These are phyloP conservation scores for Carallia brachiata DNA, from an alignment of 345 rosid species.

Conservation along the genomic window DNA sequence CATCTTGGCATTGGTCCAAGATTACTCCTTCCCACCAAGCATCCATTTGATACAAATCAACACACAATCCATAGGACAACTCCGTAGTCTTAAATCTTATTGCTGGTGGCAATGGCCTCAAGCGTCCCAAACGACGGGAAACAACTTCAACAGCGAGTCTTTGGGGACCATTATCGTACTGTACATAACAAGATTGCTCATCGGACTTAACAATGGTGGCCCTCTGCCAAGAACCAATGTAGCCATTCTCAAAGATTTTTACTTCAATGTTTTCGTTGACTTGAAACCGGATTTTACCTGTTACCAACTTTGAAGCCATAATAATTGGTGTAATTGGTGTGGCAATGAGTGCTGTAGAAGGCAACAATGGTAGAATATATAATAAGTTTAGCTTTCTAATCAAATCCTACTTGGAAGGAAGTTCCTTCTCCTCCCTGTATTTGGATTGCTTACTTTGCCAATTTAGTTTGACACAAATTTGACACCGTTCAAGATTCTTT, in stretches of 20 bases:
- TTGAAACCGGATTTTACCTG: background rate
- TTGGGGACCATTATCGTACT: slow-evolving; percentile 1
- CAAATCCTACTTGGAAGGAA: no score
- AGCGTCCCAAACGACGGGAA: background rate
- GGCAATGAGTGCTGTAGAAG: no score
- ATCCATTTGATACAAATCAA: background rate
- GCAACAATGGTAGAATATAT: no score
- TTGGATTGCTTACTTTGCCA: no score
- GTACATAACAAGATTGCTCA: slow-evolving; percentile 1
- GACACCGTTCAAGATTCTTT: no score
- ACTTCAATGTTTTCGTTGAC: slow-evolving; percentile 7
- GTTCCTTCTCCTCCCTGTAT: no score
- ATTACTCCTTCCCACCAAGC: slow-evolving; percentile 18
- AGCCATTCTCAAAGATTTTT: background rate
- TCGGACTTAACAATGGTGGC: slow-evolving; percentile 6
- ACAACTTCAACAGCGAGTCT: slow-evolving; percentile 2
- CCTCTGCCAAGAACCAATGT: slow-evolving; percentile 4
- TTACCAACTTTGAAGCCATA: background rate
- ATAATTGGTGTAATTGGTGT: background rate
- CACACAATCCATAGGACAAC: slow-evolving; percentile 12
- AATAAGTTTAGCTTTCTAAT: no score
- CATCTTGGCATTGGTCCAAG: slow-evolving; percentile 3
- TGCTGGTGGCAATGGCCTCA: slow-evolving; percentile 4
- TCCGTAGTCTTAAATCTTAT: background rate
- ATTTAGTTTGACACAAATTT: no score